Conservation (phyloP, 192 early-diverging fungal genomes). For the Entophlyctis helioformis region DNA sequence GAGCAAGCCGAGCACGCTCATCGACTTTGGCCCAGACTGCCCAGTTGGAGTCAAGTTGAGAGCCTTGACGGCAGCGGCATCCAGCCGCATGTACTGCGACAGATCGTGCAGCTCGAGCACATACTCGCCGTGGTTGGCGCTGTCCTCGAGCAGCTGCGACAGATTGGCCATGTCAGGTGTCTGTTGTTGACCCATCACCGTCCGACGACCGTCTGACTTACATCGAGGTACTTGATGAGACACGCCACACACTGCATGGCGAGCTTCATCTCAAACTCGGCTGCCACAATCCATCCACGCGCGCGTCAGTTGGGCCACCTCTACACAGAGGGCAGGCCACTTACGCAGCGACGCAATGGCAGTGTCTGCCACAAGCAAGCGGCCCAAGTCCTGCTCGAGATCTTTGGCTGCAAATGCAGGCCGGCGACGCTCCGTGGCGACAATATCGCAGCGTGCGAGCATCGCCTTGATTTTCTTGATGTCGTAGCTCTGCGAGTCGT, state of each 20-base stretch:
- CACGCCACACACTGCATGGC: conserved; percentile 59
- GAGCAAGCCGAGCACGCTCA: conserved; percentile 70
- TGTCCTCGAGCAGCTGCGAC: conserved; percentile 57
- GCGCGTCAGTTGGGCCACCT: background rate
- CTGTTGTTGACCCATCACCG: too few relatives aligned
- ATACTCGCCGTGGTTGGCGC: conserved; percentile 71
- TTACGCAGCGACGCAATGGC: conserved; percentile 52
- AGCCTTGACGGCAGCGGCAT: conserved; percentile 77
- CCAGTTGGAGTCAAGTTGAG: conserved; percentile 73
- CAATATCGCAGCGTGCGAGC: conserved; percentile 64
- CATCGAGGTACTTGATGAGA: conserved; percentile 59
- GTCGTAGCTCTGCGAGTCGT: conserved; percentile 53
- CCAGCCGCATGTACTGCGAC: conserved; percentile 84
- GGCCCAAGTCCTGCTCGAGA: conserved; percentile 76
- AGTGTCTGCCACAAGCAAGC: conserved; percentile 58
- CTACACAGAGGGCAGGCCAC: conserved; percentile 12
- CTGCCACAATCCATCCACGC: conserved; percentile 8
- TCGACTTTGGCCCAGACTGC: conserved; percentile 51
- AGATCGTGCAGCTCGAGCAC: conserved; percentile 58
- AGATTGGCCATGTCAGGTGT: background rate
- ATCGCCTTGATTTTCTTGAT: conserved; percentile 53
- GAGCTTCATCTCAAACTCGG: conserved; percentile 59
- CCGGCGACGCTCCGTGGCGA: conserved; percentile 37
- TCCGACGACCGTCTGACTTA: too few relatives aligned
- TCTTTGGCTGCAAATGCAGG: conserved; percentile 61